These are phyloP conservation scores for Corniculantispora saksenae DNA, from an alignment of 2,329 filamentous ascomycete species.

Conservation along the genomic window DNA sequence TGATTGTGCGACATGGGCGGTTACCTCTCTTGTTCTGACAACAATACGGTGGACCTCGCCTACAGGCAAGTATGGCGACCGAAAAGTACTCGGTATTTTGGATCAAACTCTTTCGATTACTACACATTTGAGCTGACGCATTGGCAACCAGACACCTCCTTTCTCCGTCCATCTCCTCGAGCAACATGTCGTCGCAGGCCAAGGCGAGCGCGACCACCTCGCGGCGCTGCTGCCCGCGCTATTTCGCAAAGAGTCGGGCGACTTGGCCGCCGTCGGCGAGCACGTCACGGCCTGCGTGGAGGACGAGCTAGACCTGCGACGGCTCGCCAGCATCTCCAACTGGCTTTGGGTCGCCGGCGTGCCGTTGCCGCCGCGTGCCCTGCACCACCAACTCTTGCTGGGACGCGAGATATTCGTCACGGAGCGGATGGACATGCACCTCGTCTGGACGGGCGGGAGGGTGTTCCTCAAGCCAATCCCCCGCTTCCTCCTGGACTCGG, in stretches of 20 bases:
- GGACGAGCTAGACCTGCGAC: constrained; percentile 21
- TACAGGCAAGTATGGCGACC: no score
- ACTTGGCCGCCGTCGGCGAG: constrained; percentile 12
- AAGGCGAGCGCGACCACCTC: constrained; percentile 37
- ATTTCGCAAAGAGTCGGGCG: constrained; percentile 20
- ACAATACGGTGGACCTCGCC: no score
- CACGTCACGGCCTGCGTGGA: constrained; percentile 11
- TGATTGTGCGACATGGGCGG: no score
- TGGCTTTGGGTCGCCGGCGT: constrained; percentile 32
- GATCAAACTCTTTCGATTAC: background rate
- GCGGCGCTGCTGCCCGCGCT: constrained; percentile 41
- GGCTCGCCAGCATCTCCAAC: constrained; percentile 26
- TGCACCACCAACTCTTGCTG: constrained; percentile 29
- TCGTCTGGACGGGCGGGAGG: constrained; percentile 28
- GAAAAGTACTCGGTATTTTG: background rate
- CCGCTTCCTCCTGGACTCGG: constrained; percentile 33
- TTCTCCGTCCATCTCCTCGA: background rate
- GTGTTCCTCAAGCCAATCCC: constrained; percentile 39
- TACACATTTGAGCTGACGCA: background rate
- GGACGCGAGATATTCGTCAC: constrained; percentile 30
- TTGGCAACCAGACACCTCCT: background rate
- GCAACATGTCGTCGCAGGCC: background rate
- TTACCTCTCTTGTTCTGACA: background rate
- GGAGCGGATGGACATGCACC: constrained; percentile 33
- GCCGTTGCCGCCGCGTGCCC: constrained; percentile 28